Percentiles rank a stretch among this genome's conserved stretches.
Conservation (phyloP, 1,139 yeast genomes). For the Scheffersomyces titani region DNA sequence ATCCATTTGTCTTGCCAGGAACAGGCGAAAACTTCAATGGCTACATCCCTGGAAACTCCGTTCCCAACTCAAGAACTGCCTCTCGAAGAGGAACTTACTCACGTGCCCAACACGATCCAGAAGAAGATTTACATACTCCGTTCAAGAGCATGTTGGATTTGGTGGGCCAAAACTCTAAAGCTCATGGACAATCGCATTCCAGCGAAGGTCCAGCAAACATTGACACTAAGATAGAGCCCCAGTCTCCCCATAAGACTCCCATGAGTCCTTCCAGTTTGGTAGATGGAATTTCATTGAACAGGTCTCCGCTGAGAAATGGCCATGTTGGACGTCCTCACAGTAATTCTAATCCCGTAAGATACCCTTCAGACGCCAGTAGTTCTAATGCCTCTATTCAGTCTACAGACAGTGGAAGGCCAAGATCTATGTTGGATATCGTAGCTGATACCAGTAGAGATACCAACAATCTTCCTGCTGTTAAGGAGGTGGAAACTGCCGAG, state of each 20-base stretch:
- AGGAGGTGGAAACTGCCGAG: constrained; percentile 14
- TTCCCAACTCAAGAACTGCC: constrained; percentile 31
- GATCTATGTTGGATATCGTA: constrained; percentile 16
- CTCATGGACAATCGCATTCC: neutral
- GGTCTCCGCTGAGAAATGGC: neutral
- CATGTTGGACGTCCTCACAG: neutral
- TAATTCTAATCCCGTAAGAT: neutral
- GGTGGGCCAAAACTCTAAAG: constrained; percentile 9
- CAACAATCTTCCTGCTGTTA: constrained; percentile 20
- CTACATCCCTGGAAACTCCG: constrained; percentile 16
- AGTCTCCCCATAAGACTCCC: neutral
- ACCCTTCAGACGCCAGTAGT: neutral
- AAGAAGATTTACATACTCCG: constrained; percentile 28
- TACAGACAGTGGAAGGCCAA: constrained; percentile 2
- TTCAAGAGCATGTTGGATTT: constrained; percentile 46
- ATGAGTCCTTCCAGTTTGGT: neutral
- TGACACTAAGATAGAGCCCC: neutral
- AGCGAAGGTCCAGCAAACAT: neutral
- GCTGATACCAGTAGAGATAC: constrained; percentile 5
- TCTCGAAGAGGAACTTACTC: constrained; percentile 35
- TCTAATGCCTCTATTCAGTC: constrained; percentile 1
- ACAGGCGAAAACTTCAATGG: constrained; percentile 15
- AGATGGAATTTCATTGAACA: neutral
- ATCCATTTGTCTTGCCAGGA: constrained; percentile 36
- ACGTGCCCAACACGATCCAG: constrained; percentile 7